phyloP scores from a whole-genome alignment of 345 rosid species.

The Eucalyptus leucophloia region DNA sequence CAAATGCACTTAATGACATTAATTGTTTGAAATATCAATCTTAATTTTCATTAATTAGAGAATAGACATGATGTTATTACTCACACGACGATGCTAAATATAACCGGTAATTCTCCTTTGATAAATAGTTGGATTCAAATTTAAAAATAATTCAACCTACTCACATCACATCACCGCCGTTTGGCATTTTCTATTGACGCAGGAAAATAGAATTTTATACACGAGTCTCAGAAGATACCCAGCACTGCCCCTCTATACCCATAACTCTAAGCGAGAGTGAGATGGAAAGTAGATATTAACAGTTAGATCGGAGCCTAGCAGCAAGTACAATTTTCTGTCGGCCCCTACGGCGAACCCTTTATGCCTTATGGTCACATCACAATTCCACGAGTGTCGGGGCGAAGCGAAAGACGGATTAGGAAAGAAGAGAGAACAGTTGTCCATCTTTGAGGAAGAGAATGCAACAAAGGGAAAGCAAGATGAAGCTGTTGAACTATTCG shows the following conservation, averaged over 20 bases:
- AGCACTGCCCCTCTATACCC: accelerated
- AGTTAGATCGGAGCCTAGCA: no score
- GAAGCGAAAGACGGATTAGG: no score
- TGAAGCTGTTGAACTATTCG: neutral
- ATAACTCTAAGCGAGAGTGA: neutral
- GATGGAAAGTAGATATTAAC: no score
- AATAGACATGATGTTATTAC: accelerated
- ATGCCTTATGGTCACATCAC: accelerated
- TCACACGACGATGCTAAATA: neutral
- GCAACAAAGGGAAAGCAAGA: neutral
- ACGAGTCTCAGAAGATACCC: neutral
- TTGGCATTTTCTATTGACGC: accelerated
- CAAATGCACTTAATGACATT: neutral
- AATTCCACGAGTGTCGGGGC: no score
- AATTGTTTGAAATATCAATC: accelerated
- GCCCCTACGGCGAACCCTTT: no score
- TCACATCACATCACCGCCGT: neutral
- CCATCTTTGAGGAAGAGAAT: neutral
- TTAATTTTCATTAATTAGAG: neutral
- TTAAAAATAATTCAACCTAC: neutral
- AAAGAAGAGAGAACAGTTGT: no score
- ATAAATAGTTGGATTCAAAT: accelerated
- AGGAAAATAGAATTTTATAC: neutral
- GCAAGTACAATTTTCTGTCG: no score
- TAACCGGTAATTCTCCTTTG: accelerated